Percentiles rank a stretch among this genome's conserved stretches.
Evolutionary conservation across 2,329 filamentous ascomycete species (phyloP).

Genomic region (Ophiostoma ulmi): DNA sequence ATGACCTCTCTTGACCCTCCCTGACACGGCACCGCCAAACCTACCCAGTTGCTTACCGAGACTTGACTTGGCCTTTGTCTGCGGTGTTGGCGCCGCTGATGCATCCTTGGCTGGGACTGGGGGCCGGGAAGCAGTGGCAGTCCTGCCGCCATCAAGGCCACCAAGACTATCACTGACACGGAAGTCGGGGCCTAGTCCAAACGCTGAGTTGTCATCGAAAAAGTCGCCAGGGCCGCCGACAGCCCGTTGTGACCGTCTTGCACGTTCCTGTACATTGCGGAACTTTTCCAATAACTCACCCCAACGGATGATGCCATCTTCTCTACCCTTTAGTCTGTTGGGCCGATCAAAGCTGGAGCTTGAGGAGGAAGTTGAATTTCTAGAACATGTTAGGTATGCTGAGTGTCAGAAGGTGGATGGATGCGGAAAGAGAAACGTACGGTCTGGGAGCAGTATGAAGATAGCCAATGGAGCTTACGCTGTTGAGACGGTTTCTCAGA

Average conservation of each 20-base stretch:
- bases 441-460: constrained; percentile 74
- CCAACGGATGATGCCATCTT: constrained; percentile 85
- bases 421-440: constrained; percentile 51
- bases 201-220: constrained; percentile 43
- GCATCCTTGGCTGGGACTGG: constrained; percentile 41
- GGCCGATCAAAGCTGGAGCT: constrained; percentile 62
- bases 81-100: constrained; percentile 40
- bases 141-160: constrained; percentile 39
- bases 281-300: constrained; percentile 92
- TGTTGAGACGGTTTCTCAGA: constrained; percentile 92
- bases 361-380: constrained; percentile 44
- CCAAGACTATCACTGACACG: constrained; percentile 41
- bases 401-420: not conserved
- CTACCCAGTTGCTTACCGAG: constrained; percentile 65
- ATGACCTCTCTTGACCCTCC: constrained; percentile 53
- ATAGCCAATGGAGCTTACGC: constrained; percentile 94
- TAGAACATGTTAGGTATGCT: constrained; percentile 25
- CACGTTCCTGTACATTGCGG: constrained; percentile 79
- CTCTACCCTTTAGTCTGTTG: constrained; percentile 73
- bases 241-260: constrained; percentile 63
- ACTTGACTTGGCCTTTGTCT: constrained; percentile 56
- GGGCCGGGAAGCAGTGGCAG: constrained; percentile 39
- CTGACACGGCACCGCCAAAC: constrained; percentile 64
- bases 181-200: constrained; percentile 36
- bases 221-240: constrained; percentile 42